Percentiles rank a stretch among this genome's conserved stretches.
Evolutionary conservation across 768 basidiomycete species (phyloP).

Genomic region (Lentinula sp.): DNA sequence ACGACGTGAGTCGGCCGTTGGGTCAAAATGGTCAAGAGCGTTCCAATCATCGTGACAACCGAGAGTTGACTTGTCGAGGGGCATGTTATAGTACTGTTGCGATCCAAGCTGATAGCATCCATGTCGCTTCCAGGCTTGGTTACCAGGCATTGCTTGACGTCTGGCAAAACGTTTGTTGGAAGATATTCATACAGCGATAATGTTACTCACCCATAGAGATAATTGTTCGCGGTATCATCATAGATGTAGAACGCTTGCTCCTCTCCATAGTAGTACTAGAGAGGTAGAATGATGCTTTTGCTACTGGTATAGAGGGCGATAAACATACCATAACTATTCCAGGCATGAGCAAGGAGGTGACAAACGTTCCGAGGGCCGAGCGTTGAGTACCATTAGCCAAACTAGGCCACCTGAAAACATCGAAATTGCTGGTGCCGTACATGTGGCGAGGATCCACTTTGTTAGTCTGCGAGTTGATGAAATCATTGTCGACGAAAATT

Average conservation of each 20-base stretch:
- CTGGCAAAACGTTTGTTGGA: conserved; percentile 27
- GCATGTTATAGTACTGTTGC: conserved; percentile 91
- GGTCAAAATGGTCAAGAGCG: conserved; percentile 91
- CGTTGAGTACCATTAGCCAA: conserved; percentile 78
- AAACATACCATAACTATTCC: conserved; percentile 70
- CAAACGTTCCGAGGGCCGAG: conserved; percentile 71
- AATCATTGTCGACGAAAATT: conserved; percentile 85
- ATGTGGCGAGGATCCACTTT: conserved; percentile 78
- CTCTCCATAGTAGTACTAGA: conserved; percentile 89
- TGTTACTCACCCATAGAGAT: conserved; percentile 71
- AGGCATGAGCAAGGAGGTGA: conserved; percentile 80
- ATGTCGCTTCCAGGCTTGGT: conserved; percentile 86
- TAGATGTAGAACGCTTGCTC: conserved; percentile 87
- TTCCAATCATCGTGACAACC: conserved; percentile 93
- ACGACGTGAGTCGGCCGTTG: conserved; percentile 73
- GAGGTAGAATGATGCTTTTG: conserved; percentile 70
- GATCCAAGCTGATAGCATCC: conserved; percentile 91
- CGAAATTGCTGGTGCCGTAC: conserved; percentile 91
- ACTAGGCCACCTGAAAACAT: conserved; percentile 92
- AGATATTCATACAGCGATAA: neutral
- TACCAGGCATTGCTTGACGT: conserved; percentile 88
- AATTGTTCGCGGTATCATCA: conserved; percentile 87
- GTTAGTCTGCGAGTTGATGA: conserved; percentile 66
- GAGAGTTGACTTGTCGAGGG: conserved; percentile 70
- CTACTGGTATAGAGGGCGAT: conserved; percentile 29